Percentiles rank a stretch among this genome's conserved stretches.
Evolutionary conservation across 768 basidiomycete genomes (phyloP).

Genomic region (Tulasnella sp.): DNA sequence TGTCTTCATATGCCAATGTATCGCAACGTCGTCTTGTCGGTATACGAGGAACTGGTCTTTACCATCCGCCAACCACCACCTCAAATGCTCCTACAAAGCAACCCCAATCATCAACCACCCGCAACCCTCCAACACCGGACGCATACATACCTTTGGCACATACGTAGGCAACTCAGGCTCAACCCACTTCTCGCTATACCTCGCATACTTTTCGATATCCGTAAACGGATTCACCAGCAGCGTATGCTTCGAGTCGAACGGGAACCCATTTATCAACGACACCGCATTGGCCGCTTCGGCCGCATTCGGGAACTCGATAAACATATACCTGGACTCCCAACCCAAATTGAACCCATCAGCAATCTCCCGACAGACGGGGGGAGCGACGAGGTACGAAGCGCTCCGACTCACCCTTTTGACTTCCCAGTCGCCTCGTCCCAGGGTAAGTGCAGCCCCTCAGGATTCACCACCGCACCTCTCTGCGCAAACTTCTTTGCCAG

Average conservation of each 20-base stretch:
- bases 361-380: slow-evolving; percentile 3
- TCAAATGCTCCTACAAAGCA: slow-evolving; percentile 71
- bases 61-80: slow-evolving; percentile 91
- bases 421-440: slow-evolving; percentile 74
- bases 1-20: slow-evolving; percentile 87
- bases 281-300: slow-evolving; percentile 63
- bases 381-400: not conserved
- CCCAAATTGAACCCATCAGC: slow-evolving; percentile 14
- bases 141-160: slow-evolving; percentile 46
- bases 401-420: slow-evolving; percentile 72
- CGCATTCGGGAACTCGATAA: slow-evolving; percentile 60
- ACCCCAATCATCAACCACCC: not conserved
- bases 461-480: slow-evolving; percentile 63
- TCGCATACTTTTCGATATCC: slow-evolving; percentile 73
- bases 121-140: not conserved
- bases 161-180: slow-evolving; percentile 68
- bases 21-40: slow-evolving; percentile 78
- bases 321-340: slow-evolving; percentile 47
- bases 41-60: slow-evolving; percentile 95
- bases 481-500: slow-evolving; percentile 73
- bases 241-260: slow-evolving; percentile 77
- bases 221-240: slow-evolving; percentile 79
- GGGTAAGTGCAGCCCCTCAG: slow-evolving; percentile 72
- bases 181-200: slow-evolving; percentile 62
- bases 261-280: slow-evolving; percentile 55